A percentile compares a stretch with the other conserved stretches of the same genome.
phyloP scores from a whole-genome alignment of 805 yeast genomes.

The Pichia nakasei region DNA sequence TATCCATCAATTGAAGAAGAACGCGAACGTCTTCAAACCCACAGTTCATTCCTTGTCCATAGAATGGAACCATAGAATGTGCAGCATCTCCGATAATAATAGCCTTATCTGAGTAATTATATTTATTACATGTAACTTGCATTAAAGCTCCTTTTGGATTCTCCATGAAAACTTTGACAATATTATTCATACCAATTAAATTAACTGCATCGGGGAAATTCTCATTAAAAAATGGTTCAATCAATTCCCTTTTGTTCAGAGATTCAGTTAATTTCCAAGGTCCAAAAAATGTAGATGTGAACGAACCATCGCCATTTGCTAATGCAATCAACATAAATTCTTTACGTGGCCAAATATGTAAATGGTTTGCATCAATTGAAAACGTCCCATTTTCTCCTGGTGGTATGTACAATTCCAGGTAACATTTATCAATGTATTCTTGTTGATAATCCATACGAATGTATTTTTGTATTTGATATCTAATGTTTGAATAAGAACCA shows the following conservation, averaged over 20 bases:
- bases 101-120: conserved; percentile 53
- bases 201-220: conserved; percentile 70
- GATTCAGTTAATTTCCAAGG: conserved; percentile 62
- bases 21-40: conserved; percentile 87
- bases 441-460: conserved; percentile 65
- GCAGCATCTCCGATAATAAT: conserved; percentile 88
- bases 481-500: conserved; percentile 70
- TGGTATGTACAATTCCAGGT: conserved; percentile 73
- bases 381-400: conserved; percentile 38
- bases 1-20: conserved; percentile 42
- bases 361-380: conserved; percentile 58
- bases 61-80: conserved; percentile 96
- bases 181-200: conserved; percentile 50
- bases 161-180: conserved; percentile 37
- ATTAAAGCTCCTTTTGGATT: conserved; percentile 75
- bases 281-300: conserved; percentile 83
- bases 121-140: conserved; percentile 63
- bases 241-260: conserved; percentile 33
- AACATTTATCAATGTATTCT: conserved; percentile 76
- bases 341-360: conserved; percentile 90
- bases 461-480: conserved; percentile 57
- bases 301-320: conserved; percentile 77
- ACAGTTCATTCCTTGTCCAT: conserved; percentile 95
- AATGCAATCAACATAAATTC: conserved; percentile 84
- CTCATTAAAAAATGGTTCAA: conserved; percentile 40